Percentiles rank a stretch among this genome's conserved stretches.
Evolutionary conservation across 139 green algal genomes (phyloP).

Genomic region (Desmodesmus armatus): DNA sequence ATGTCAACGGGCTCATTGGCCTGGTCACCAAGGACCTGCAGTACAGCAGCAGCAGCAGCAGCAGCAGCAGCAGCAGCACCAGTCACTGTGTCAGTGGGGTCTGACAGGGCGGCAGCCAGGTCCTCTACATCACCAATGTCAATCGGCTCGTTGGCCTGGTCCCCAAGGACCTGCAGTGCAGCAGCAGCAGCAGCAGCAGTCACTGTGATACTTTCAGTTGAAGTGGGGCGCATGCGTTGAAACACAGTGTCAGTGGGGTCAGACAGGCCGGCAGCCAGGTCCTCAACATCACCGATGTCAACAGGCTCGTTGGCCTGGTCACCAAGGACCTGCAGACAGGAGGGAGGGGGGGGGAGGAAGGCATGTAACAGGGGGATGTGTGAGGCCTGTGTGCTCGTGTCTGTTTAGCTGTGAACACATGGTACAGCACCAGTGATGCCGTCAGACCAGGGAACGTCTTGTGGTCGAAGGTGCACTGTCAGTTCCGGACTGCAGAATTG

Average conservation of each 20-base stretch:
- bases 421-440: too few species aligned
- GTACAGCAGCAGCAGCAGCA: neutral
- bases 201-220: too few species aligned
- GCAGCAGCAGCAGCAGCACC: neutral
- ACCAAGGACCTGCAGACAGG: conserved; percentile 41
- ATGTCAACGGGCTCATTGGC: conserved; percentile 43
- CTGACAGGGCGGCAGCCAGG: conserved; percentile 18
- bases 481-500: too few species aligned
- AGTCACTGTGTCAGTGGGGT: too few species aligned
- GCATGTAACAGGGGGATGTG: too few species aligned
- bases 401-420: too few species aligned
- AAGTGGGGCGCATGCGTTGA: too few species aligned
- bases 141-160: conserved; percentile 19
- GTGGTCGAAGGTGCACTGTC: too few species aligned
- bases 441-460: too few species aligned
- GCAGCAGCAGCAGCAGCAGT: neutral
- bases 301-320: conserved; percentile 26
- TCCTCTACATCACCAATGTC: conserved; percentile 50
- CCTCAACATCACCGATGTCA: conserved; percentile 48
- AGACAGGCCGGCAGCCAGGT: conserved; percentile 23
- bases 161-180: conserved; percentile 40
- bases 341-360: too few species aligned
- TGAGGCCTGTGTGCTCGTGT: too few species aligned
- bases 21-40: conserved; percentile 37
- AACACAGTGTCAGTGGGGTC: too few species aligned